Base-by-base conservation (phyloP, 352 stramenopile species). In the Phytophthora boehmeriae region DNA sequence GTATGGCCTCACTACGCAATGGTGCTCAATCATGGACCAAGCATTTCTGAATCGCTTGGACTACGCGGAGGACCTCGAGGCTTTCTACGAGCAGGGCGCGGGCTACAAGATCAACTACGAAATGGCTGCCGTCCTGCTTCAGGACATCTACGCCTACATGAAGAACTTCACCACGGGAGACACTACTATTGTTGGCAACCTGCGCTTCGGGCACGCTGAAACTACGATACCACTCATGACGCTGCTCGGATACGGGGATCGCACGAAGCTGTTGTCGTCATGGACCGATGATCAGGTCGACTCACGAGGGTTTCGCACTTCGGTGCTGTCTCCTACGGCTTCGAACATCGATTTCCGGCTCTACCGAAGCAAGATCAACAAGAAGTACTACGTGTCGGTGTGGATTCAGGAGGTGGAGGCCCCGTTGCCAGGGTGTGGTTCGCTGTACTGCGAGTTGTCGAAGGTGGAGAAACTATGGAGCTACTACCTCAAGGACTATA, bases 311-410 rank as follows among this genome's bases (percentile, higher is more conserved):
- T 92, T 90, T 48, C 79, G 82, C 16, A 79, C 80, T 20, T 87
- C 85, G 0, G 54, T 63, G 30, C 55, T 82, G 2, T 79, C 82
- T n/a, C 82, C 85, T 4, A 90, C 90, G n/a, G 80, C 70, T 2
- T 78, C 78, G 16, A 92, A 93, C 64, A 70, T 93, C 32, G 81
- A 87, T 46, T 91, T 94, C 58, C 79, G 81, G 3, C 46, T 93
- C 34, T 88, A 76, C 62, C 58, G 68, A 23, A 42, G 63, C 42
- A 73, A 68, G 32, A 71, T 62, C 16, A 64, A 83, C 54, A 45
- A 66, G 6, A 73, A 71, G 44, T 78, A 70, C 66, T 81, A 82
- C 49, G 71, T 86, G 17, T 78, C 78, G 27, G 69, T 86, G 42
- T 66, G 78, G 50, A 76, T 83, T 32, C 77, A 86, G 52, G 76